Evolutionary conservation across 2,329 filamentous ascomycete species (phyloP), one percentile per base, ranked within the genome.

Genomic region (Colletotrichum sp.): DNA sequence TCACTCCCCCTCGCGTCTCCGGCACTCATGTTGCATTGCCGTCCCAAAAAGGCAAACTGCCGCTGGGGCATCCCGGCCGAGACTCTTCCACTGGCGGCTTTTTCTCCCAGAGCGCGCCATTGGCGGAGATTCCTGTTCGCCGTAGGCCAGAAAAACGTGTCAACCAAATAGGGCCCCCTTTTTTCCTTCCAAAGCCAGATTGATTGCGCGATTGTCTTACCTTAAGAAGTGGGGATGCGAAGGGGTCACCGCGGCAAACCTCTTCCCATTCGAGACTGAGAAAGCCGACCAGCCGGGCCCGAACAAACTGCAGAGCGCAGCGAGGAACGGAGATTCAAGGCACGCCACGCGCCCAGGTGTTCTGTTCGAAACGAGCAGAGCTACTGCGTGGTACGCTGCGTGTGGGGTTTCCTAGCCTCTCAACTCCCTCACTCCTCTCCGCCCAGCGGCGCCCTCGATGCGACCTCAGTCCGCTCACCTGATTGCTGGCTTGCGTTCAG

Each of bases 81-180:
- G 22, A 36, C 34, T 66, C 36, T 49, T 69, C 62, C 34, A 39
- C 32, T 30, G n/a, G 32, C 65, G 30, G 11, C 30, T 22, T 52
- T 52, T 52, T 52, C 44, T 22, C 44, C 9, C 13, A n/a, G 22
- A 36, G 12, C 62, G 25, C 69, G 39, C 69, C 25, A 75, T 72
- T 66, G 72, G 72, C 68, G 72, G 72, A 75, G 69, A 72, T 75
- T 69, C 29, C 22, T 75, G 62, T n/a, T 62, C 19, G 22, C 34
- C 62, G 34, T 1, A 64, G 22, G 27, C 34, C 22, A 49, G 27
- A 63, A 39, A 55, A 62, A 8, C 52, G 32, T 16, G 25, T 44
- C 63, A n/a, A 59, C 25, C 22, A 59, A 52, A 52, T 52, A 52
- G 44, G n/a, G 44, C n/a, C 44, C 44, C 44, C 44, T 13, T 52